phyloP scores from a whole-genome alignment of 169 alveolate species.

The Besnoitia besnoiti region DNA sequence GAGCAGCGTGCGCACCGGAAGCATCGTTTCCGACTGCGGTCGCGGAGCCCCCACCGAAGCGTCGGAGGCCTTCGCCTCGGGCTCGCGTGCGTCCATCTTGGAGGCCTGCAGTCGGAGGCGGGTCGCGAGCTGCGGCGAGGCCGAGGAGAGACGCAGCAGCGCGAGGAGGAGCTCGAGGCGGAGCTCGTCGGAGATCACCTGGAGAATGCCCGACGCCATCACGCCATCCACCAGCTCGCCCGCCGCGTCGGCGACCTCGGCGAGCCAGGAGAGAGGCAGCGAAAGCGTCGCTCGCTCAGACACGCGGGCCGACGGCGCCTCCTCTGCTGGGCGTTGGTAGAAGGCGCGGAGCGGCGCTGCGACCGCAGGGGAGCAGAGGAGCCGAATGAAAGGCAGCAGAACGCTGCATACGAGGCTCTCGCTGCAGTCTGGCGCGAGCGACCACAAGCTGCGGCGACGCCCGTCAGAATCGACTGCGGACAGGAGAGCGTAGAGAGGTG shows the following conservation, averaged over 20 bases:
- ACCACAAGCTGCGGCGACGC: not conserved
- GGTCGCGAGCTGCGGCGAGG: not conserved
- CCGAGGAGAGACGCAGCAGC: not conserved
- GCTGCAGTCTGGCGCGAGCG: not conserved
- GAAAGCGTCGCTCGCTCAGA: not conserved
- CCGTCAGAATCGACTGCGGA: not conserved
- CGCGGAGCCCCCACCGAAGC: not conserved
- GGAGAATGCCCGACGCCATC: not conserved
- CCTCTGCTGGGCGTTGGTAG: not conserved
- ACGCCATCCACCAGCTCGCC: not conserved
- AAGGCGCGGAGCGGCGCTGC: not conserved
- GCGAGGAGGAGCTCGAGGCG: not conserved
- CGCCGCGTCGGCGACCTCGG: not conserved
- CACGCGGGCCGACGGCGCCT: not conserved
- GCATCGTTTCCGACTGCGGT: not conserved
- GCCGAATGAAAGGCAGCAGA: not conserved
- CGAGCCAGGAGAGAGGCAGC: not conserved
- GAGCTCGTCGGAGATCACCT: not conserved
- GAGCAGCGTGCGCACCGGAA: not conserved
- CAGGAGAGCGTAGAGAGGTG: not conserved
- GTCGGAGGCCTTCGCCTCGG: not conserved
- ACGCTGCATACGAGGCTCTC: not conserved
- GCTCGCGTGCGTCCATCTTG: not conserved
- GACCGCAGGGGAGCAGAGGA: not conserved
- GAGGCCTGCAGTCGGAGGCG: not conserved